phyloP scores from a whole-genome alignment of 2,329 filamentous ascomycete species.

The Sclerotinia borealis region DNA sequence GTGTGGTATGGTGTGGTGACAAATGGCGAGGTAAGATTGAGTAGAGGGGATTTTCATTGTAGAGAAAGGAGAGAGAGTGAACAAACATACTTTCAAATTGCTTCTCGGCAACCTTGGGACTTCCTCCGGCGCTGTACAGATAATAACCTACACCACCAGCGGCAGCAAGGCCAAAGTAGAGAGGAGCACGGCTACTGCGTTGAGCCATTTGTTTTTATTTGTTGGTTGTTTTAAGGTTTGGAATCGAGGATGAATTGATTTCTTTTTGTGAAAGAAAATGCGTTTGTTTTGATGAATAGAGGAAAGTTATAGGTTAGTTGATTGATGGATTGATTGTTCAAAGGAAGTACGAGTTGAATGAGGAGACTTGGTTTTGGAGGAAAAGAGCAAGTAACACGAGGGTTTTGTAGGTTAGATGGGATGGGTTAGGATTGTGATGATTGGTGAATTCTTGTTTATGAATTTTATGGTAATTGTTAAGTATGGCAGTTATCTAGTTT shows the following conservation, averaged over 20 bases:
- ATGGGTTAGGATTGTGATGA: too few species aligned
- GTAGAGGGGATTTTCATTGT: background rate
- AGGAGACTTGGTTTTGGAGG: background rate
- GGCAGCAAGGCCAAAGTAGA: constrained; percentile 53
- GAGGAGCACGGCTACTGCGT: constrained; percentile 34
- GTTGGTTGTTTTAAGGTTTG: constrained; percentile 4
- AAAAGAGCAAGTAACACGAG: background rate
- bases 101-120: constrained; percentile 76
- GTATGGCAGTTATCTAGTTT: too few species aligned
- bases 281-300: background rate
- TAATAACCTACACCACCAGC: constrained; percentile 77
- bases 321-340: background rate
- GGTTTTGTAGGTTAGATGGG: background rate
- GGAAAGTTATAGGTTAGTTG: background rate
- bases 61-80: background rate
- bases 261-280: background rate
- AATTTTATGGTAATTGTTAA: too few species aligned
- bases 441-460: background rate
- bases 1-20: background rate
- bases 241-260: background rate
- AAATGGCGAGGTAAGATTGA: background rate
- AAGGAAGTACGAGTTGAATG: background rate
- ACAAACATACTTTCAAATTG: constrained; percentile 67
- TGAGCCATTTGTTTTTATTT: constrained; percentile 27
- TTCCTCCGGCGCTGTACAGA: constrained; percentile 79